Evolutionary conservation across 2,329 filamentous ascomycete species (phyloP).

Genomic region (Thelonectria discophora): DNA sequence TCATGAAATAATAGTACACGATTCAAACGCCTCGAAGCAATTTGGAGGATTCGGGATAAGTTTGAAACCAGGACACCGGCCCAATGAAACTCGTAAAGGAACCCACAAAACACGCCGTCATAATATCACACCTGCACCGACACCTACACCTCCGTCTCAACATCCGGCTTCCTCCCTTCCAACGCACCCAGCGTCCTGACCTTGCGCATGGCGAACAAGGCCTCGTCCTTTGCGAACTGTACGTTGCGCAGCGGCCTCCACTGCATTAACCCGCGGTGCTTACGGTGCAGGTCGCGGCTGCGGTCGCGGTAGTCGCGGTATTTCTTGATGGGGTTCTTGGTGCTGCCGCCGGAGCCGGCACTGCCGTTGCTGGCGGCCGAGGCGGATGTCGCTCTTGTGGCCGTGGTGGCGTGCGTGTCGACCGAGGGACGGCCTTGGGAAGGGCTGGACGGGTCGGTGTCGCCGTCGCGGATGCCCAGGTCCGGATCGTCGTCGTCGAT

Average conservation of each 20-base stretch:
- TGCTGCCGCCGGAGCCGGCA: conserved; percentile 47
- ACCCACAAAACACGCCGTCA: neutral
- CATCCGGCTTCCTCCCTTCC: conserved; percentile 83
- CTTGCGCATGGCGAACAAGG: conserved; percentile 78
- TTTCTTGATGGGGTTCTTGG: conserved; percentile 65
- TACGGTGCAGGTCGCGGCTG: conserved; percentile 80
- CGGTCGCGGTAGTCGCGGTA: conserved; percentile 71
- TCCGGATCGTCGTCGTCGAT: conserved; percentile 53
- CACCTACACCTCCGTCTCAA: conserved; percentile 77
- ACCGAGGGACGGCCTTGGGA: conserved; percentile 49
- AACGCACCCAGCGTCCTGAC: conserved; percentile 80
- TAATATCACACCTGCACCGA: conserved; percentile 23
- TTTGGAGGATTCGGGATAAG: conserved; percentile 12
- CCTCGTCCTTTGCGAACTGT: conserved; percentile 88
- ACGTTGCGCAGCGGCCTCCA: conserved; percentile 90
- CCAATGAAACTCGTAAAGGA: conserved; percentile 3
- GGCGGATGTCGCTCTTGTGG: conserved; percentile 32
- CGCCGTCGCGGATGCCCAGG: conserved; percentile 68
- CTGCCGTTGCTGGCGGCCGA: conserved; percentile 46
- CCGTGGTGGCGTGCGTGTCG: conserved; percentile 51
- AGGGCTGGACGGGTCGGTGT: conserved; percentile 42
- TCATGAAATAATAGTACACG: conserved; percentile 14
- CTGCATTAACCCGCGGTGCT: conserved; percentile 92
- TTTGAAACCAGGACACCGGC: neutral
- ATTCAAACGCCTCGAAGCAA: conserved; percentile 20